These are phyloP conservation scores for Lasiodiplodia sp. DNA, from an alignment of 2,329 filamentous ascomycete species.

Conservation along the genomic window DNA sequence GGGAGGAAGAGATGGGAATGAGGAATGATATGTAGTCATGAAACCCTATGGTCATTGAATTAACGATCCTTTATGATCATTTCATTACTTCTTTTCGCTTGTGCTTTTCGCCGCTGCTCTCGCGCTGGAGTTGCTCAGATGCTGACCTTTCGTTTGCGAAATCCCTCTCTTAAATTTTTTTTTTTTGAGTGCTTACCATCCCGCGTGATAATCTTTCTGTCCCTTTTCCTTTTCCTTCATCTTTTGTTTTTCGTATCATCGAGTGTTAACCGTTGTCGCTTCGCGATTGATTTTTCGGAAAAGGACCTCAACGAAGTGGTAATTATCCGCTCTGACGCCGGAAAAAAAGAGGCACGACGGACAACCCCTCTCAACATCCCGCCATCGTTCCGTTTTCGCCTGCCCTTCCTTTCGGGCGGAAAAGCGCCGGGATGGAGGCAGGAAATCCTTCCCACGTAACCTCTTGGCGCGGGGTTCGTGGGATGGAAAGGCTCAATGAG, in stretches of 20 bases:
- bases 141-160: too few relatives aligned
- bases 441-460: background rate
- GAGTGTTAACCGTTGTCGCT: background rate
- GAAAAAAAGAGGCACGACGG: background rate
- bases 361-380: background rate
- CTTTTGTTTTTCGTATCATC: background rate
- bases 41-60: background rate
- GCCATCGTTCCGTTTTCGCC: background rate
- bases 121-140: background rate
- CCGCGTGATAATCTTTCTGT: too few relatives aligned
- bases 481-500: background rate
- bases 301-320: background rate
- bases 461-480: background rate
- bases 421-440: background rate
- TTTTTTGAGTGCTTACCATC: too few relatives aligned
- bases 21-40: background rate
- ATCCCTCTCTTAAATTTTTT: too few relatives aligned
- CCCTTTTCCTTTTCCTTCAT: background rate
- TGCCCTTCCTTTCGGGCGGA: background rate
- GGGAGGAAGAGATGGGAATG: background rate
- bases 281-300: background rate
- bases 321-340: background rate
- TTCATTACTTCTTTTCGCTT: background rate
- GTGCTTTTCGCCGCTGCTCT: background rate
- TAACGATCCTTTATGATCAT: background rate